Evolutionary conservation across 352 stramenopile species (phyloP), one percentile per base, ranked within the genome.

Genomic region (Plasmopara muralis): DNA sequence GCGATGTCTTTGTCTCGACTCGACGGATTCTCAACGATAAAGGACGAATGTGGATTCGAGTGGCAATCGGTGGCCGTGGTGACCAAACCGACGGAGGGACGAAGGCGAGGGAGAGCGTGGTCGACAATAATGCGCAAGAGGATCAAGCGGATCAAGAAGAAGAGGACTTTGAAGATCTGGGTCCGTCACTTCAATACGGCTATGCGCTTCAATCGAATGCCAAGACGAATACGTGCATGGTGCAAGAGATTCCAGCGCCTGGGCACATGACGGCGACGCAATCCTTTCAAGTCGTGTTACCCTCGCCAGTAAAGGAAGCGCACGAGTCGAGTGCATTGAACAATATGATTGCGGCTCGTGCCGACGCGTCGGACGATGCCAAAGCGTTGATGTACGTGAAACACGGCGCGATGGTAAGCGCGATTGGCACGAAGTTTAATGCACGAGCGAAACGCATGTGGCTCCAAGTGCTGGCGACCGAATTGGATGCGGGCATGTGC

Each of bases 131-230:
- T 14, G 45, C 55, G 28, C 16, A 75, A 33, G 48, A 52, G n/a
- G 57, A 84, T 14, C 66, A 83, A 16, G 53, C 58, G 0, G 70
- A 65, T 5, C 60, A 70, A 31, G 59, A 71, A 29, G 59, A 71
- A 40, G 53, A 70, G n/a, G 57, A 59, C 6, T 60, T 67, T 44
- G 50, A 67, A 43, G 50, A 64, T n/a, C 30, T 62, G 20, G 50
- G 47, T 13, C 33, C 39, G 34, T 25, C 50, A 5, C 43, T 71
- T 0, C 63, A 45, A 34, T 89, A 83, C 31, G 79, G 76, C 25
- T 89, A 83, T 30, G 75, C 60, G n/a, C 83, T 89, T 45, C 79
- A 87, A 57, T 85, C 73, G 12, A 87, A 85, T 41, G 75, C 77
- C 35, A 87, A 85, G 62, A 88, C 74, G 2, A 90, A 90, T 38